These are phyloP conservation scores for Oxyria digyna DNA, from an alignment of 148 eudicot genomes.

Conservation along the genomic window DNA sequence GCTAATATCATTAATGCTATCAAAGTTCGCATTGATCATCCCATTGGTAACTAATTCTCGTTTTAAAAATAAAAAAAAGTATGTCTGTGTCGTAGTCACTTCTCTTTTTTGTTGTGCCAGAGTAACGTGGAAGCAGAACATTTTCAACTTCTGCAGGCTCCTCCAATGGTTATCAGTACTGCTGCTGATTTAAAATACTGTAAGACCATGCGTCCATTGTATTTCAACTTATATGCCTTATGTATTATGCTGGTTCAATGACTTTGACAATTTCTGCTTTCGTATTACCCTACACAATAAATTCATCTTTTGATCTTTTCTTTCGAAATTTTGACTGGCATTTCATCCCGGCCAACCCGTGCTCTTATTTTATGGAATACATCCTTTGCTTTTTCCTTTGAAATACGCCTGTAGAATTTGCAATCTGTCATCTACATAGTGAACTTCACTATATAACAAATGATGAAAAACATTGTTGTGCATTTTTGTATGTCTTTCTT, in stretches of 20 bases:
- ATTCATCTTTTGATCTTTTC: too few species aligned
- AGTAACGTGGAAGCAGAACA: conserved; percentile 65
- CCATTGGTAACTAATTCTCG: conserved; percentile 58
- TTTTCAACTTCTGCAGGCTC: conserved; percentile 86
- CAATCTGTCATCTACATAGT: too few species aligned
- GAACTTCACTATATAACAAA: background rate
- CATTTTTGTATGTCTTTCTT: background rate
- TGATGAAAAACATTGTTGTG: background rate
- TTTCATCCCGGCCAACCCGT: too few species aligned
- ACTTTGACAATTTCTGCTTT: background rate
- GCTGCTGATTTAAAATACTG: conserved; percentile 84
- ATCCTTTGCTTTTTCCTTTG: too few species aligned
- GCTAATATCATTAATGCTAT: conserved; percentile 58
- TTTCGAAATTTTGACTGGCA: too few species aligned
- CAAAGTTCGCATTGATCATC: conserved; percentile 76
- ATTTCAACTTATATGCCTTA: background rate
- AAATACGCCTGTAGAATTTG: too few species aligned
- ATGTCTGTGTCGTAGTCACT: conserved; percentile 3
- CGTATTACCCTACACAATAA: background rate
- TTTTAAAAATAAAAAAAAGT: conserved; percentile 1
- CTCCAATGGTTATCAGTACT: conserved; percentile 48
- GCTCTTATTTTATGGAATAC: too few species aligned
- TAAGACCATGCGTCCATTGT: conserved; percentile 20
- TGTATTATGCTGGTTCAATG: background rate
- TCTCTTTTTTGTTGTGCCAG: conserved; percentile 24